These are phyloP conservation scores for Aspergillus quadricinctus DNA, from an alignment of 2,329 filamentous ascomycete genomes.

Conservation along the genomic window DNA sequence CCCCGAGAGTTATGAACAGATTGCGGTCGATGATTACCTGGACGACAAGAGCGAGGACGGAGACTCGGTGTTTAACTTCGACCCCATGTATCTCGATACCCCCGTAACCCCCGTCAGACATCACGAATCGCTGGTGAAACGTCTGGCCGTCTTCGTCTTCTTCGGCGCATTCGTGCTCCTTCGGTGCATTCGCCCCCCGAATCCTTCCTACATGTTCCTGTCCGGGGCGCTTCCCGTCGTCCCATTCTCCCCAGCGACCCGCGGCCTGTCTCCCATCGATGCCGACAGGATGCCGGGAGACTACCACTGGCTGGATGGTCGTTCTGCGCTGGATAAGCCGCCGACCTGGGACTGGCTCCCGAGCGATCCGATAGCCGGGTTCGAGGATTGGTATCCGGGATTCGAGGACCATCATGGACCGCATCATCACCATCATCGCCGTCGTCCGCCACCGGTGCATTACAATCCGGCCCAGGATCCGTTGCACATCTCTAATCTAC, in stretches of 20 bases:
- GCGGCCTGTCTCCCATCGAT: conserved; percentile 17
- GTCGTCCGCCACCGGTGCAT: conserved; percentile 8
- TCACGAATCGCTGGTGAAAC: conserved; percentile 9
- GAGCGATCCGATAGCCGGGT: conserved; percentile 17
- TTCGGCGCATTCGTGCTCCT: conserved; percentile 20
- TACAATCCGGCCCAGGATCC: conserved; percentile 39
- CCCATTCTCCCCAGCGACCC: conserved; percentile 16
- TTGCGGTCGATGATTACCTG: conserved; percentile 20
- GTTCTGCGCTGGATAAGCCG: conserved; percentile 14
- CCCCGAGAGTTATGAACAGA: conserved; percentile 21
- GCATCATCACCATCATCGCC: conserved; percentile 1
- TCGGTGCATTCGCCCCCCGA: conserved; percentile 23
- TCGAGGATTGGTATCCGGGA: conserved; percentile 23
- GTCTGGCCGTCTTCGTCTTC: conserved; percentile 18
- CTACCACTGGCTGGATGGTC: conserved; percentile 18
- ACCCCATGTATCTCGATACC: conserved; percentile 6
- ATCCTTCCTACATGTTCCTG: conserved; percentile 24
- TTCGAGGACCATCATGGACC: conserved; percentile 2
- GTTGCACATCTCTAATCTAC: conserved; percentile 39
- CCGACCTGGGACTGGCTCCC: conserved; percentile 25
- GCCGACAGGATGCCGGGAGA: conserved; percentile 15
- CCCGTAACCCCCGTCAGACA: conserved; percentile 4
- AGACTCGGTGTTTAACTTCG: conserved; percentile 13
- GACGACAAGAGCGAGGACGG: conserved; percentile 23
- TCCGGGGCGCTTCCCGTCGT: conserved; percentile 21